Conservation (phyloP, 2,329 filamentous ascomycete species). For the Colletotrichum musae region DNA sequence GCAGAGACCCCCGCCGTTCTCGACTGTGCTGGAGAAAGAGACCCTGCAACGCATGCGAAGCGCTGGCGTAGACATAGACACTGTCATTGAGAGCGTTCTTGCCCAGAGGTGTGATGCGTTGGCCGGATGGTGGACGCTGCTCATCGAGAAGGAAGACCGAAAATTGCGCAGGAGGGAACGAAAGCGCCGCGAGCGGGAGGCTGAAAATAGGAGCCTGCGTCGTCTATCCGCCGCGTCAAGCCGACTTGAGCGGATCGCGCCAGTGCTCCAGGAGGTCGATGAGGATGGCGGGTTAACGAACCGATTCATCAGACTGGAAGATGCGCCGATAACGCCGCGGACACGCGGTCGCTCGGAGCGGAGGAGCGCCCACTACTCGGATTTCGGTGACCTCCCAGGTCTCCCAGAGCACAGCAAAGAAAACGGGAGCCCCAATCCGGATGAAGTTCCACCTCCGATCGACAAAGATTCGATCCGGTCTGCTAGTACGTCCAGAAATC, state of each 20-base stretch:
- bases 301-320: slow-evolving; percentile 59
- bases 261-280: slow-evolving; percentile 82
- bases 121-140: slow-evolving; percentile 94
- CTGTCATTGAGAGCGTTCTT: slow-evolving; percentile 93
- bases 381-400: slow-evolving; percentile 81
- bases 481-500: slow-evolving; percentile 81
- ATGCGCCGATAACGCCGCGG: slow-evolving; percentile 67
- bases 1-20: slow-evolving; percentile 85
- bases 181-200: slow-evolving; percentile 88
- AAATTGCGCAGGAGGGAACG: slow-evolving; percentile 86
- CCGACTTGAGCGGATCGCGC: slow-evolving; percentile 84
- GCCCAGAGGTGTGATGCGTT: slow-evolving; percentile 91
- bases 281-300: slow-evolving; percentile 76
- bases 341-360: slow-evolving; percentile 84
- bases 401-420: slow-evolving; percentile 74
- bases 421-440: slow-evolving; percentile 59
- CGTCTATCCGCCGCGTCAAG: slow-evolving; percentile 92
- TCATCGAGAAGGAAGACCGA: slow-evolving; percentile 94
- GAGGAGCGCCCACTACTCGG: slow-evolving; percentile 76
- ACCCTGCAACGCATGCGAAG: slow-evolving; percentile 93
- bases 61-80: slow-evolving; percentile 93
- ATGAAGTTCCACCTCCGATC: slow-evolving; percentile 77
- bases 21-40: slow-evolving; percentile 89
- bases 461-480: slow-evolving; percentile 86
- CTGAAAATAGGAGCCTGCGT: slow-evolving; percentile 83